A percentile compares a stretch with the other conserved stretches of the same genome.
Evolutionary conservation across 306 rosid species (phyloP).

Genomic region (Comarum palustre): DNA sequence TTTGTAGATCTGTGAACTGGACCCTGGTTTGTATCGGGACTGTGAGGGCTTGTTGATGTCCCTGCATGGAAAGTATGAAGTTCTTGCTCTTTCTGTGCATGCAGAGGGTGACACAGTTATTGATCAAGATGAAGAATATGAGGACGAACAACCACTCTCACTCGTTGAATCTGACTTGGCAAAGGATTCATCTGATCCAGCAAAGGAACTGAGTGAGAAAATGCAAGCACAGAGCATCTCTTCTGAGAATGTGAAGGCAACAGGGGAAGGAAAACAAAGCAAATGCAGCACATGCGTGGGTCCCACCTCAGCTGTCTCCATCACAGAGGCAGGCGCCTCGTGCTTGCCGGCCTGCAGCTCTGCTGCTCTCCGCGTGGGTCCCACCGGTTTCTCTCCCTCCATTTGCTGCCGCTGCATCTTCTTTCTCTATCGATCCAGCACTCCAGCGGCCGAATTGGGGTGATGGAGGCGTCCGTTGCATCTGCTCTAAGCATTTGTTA

Average conservation of each 20-base stretch:
- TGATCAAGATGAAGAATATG: constrained; percentile 66
- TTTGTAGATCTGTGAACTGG: constrained; percentile 67
- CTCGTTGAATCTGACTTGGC: constrained; percentile 23
- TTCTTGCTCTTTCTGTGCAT: constrained; percentile 69
- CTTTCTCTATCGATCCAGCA: too few relatives aligned
- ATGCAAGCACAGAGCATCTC: constrained; percentile 62
- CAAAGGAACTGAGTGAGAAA: constrained; percentile 50
- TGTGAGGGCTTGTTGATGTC: constrained; percentile 65
- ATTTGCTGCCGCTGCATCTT: too few relatives aligned
- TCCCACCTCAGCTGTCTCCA: too few relatives aligned
- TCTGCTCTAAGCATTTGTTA: neutral
- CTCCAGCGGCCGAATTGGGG: too few relatives aligned
- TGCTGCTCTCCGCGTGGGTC: too few relatives aligned
- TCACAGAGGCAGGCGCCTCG: too few relatives aligned
- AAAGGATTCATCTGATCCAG: constrained; percentile 44
- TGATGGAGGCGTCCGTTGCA: too few relatives aligned
- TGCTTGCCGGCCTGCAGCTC: too few relatives aligned
- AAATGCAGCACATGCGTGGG: constrained; percentile 75
- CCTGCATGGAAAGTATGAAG: constrained; percentile 78
- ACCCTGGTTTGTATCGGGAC: constrained; percentile 77
- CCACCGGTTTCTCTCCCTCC: too few relatives aligned
- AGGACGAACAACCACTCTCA: constrained; percentile 34
- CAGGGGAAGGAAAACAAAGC: constrained; percentile 61
- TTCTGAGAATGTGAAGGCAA: constrained; percentile 26
- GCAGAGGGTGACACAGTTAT: constrained; percentile 70